Evolutionary conservation across 169 alveolate genomes (phyloP).

Genomic region (Cryptosporidium sp.): DNA sequence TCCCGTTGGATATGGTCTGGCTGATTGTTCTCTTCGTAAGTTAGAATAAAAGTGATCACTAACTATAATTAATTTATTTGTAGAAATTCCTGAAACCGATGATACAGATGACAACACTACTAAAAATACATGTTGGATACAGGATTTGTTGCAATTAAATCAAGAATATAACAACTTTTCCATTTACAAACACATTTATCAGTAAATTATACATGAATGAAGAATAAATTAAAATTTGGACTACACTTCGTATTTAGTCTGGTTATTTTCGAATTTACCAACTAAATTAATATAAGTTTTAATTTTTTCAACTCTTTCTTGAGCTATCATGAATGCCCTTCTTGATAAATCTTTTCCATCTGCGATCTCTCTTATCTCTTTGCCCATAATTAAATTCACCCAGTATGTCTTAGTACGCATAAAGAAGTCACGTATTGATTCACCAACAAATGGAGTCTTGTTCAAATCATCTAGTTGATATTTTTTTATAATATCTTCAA

Average conservation of each 20-base stretch:
- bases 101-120: slow-evolving; percentile 29
- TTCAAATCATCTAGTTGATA: slow-evolving; percentile 75
- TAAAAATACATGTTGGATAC: slow-evolving; percentile 69
- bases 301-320: slow-evolving; percentile 28
- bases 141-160: slow-evolving; percentile 57
- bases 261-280: slow-evolving; percentile 7
- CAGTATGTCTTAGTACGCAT: slow-evolving; percentile 83
- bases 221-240: neutral
- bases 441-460: slow-evolving; percentile 79
- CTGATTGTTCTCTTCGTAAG: slow-evolving; percentile 75
- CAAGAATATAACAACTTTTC: slow-evolving; percentile 42
- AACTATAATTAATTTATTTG: neutral
- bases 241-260: neutral
- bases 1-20: slow-evolving; percentile 48
- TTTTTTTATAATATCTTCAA: slow-evolving; percentile 25
- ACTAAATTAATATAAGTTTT: slow-evolving; percentile 16
- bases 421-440: slow-evolving; percentile 82
- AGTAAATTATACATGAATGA: neutral
- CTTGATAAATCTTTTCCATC: slow-evolving; percentile 71
- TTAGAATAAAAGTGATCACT: neutral
- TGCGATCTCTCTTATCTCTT: slow-evolving; percentile 28
- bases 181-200: slow-evolving; percentile 40
- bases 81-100: slow-evolving; percentile 65
- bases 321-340: slow-evolving; percentile 34
- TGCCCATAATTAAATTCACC: slow-evolving; percentile 77